Evolutionary conservation across 306 rosid genomes (phyloP).

Genomic region (Inga oerstediana): DNA sequence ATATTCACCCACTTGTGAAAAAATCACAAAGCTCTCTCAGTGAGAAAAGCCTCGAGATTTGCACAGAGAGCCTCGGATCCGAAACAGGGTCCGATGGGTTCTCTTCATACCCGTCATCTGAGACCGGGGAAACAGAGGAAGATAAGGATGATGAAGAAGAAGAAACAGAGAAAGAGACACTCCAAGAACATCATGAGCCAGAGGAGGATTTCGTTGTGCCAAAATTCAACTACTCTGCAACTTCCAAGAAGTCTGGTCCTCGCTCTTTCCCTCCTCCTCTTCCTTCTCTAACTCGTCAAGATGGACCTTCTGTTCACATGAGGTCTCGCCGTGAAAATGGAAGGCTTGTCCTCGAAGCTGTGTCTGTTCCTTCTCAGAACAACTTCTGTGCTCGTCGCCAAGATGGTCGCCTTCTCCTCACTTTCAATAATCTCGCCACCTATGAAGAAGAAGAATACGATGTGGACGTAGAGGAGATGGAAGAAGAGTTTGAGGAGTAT

Average conservation of each 20-base stretch:
- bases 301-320: conserved; percentile 60
- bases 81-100: conserved; percentile 86
- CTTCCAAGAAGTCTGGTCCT: conserved; percentile 34
- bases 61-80: conserved; percentile 95
- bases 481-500: conserved; percentile 37
- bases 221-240: conserved; percentile 29
- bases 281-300: conserved; percentile 51
- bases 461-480: conserved; percentile 26
- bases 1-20: conserved; percentile 81
- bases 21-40: conserved; percentile 57
- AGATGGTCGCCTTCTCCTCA: conserved; percentile 81
- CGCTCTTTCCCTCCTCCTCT: conserved; percentile 77
- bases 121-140: conserved; percentile 39
- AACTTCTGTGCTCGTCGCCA: conserved; percentile 67
- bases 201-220: conserved; percentile 33
- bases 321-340: conserved; percentile 72
- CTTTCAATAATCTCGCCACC: conserved; percentile 37
- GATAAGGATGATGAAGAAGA: not conserved
- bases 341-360: conserved; percentile 75
- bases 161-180: conserved; percentile 23
- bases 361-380: conserved; percentile 56
- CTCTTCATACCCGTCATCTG: conserved; percentile 55
- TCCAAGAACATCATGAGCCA: not conserved
- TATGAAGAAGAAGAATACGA: not conserved
- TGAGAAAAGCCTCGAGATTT: conserved; percentile 70